Percentiles rank a stretch among this genome's conserved stretches.
Conservation (phyloP, 305 asterid species). For the Fraxinus nigra region DNA sequence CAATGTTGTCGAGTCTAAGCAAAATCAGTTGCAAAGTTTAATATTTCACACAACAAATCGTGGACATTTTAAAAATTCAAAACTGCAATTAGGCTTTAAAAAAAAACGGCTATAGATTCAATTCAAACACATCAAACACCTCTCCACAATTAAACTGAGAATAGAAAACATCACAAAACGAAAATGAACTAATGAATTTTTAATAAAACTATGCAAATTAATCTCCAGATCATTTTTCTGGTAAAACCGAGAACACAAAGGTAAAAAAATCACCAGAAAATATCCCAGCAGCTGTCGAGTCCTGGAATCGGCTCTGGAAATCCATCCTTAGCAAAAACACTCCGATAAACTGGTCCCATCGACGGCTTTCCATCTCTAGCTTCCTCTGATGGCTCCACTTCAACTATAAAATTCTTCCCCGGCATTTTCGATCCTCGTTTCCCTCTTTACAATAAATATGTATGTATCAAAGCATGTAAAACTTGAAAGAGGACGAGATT, state of each 20-base stretch:
- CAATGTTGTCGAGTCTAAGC: conserved; percentile 15
- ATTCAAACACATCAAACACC: conserved; percentile 5
- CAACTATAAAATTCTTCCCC: conserved; percentile 43
- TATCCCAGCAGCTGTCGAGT: conserved; percentile 85
- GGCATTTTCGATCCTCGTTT: conserved; percentile 42
- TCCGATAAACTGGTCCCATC: conserved; percentile 84
- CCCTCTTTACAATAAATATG: conserved; percentile 3
- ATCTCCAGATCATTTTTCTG: conserved; percentile 10
- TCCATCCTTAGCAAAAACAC: conserved; percentile 74
- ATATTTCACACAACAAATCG: background rate
- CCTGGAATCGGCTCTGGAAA: conserved; percentile 80
- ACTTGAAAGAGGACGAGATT: background rate
- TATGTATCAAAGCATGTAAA: background rate
- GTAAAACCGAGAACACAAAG: background rate
- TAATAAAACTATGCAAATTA: background rate
- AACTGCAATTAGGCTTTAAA: background rate
- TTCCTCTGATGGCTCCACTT: conserved; percentile 70
- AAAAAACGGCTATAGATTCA: background rate
- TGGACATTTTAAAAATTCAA: background rate
- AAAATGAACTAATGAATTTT: background rate
- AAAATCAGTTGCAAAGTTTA: background rate
- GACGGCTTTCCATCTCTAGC: conserved; percentile 58
- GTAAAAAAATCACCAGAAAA: conserved; percentile 62
- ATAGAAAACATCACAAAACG: background rate
- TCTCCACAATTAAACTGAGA: background rate